Evolutionary conservation across 345 rosid species (phyloP).

Genomic region (Cardamine resedifolia): DNA sequence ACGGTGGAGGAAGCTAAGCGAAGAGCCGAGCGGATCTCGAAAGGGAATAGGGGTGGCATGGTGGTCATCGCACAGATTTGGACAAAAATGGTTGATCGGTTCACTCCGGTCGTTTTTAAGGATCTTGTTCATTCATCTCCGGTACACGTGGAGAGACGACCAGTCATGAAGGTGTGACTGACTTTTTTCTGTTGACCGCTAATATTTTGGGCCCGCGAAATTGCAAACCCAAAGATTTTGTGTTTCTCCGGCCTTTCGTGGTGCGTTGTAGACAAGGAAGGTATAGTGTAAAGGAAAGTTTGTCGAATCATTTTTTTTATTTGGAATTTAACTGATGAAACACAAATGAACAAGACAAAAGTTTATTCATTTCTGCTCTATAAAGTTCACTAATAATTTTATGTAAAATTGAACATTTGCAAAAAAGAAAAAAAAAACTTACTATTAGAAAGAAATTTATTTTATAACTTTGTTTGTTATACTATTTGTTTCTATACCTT

Average conservation of each 20-base stretch:
- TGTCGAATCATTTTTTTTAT: neutral
- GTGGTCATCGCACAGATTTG: slow-evolving; percentile 33
- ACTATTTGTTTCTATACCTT: neutral
- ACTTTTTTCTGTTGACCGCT: slow-evolving; percentile 8
- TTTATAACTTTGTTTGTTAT: neutral
- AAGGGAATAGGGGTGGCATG: slow-evolving; percentile 40
- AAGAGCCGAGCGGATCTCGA: slow-evolving; percentile 56
- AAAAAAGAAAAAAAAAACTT: neutral
- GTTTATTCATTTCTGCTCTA: neutral
- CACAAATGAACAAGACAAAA: neutral
- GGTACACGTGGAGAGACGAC: slow-evolving; percentile 39
- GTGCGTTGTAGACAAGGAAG: neutral
- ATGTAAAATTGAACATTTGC: neutral
- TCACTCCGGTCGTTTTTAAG: neutral
- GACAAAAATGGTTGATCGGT: neutral
- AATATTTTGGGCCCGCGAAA: slow-evolving; percentile 22
- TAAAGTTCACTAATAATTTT: neutral
- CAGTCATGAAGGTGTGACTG: slow-evolving; percentile 9
- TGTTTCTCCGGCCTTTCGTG: neutral
- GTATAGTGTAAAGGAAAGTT: neutral
- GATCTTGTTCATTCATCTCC: neutral
- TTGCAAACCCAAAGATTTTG: neutral
- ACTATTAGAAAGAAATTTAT: neutral
- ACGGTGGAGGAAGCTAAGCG: slow-evolving; percentile 47
- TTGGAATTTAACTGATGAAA: neutral